A percentile compares a stretch with the other conserved stretches of the same genome.
These are phyloP conservation scores for Chondrostereum purpureum DNA, from an alignment of 1,284 basidiomycete species.

Conservation along the genomic window DNA sequence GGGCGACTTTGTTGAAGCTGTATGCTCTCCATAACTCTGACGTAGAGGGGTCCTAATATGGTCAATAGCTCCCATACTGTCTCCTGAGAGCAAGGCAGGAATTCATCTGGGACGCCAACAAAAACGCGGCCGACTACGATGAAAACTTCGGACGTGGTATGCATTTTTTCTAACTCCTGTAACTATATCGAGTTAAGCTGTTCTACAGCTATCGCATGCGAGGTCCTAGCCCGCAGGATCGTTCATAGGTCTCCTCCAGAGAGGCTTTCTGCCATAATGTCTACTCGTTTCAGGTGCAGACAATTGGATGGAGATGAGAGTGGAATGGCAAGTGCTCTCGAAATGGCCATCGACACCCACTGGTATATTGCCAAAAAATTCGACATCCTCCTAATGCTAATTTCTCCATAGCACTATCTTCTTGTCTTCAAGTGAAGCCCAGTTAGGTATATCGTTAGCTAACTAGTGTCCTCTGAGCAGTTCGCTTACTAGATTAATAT, in stretches of 20 bases:
- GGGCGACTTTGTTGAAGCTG: conserved; percentile 75
- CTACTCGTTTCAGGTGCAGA: conserved; percentile 66
- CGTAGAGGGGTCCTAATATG: conserved; percentile 1
- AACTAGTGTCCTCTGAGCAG: background rate
- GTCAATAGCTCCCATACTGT: conserved; percentile 66
- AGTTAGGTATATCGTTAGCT: conserved; percentile 44
- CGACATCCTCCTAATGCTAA: background rate
- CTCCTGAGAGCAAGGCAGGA: conserved; percentile 75
- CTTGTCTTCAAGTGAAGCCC: conserved; percentile 81
- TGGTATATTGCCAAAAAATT: conserved; percentile 39
- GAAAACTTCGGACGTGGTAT: conserved; percentile 78
- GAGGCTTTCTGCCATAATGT: conserved; percentile 65
- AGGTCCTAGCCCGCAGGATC: conserved; percentile 80
- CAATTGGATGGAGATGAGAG: conserved; percentile 76
- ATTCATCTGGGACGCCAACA: conserved; percentile 71
- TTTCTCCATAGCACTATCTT: conserved; percentile 60
- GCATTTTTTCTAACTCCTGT: conserved; percentile 13
- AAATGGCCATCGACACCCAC: conserved; percentile 79
- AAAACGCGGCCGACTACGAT: conserved; percentile 75
- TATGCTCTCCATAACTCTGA: conserved; percentile 30
- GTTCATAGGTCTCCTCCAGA: conserved; percentile 65
- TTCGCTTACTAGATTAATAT: conserved; percentile 1
- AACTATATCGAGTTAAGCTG: conserved; percentile 2
- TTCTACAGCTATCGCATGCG: conserved; percentile 68
- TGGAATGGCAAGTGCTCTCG: conserved; percentile 70